Evolutionary conservation across 495 filamentous ascomycete species (phyloP).

Genomic region (Aspergillus cristatus): DNA sequence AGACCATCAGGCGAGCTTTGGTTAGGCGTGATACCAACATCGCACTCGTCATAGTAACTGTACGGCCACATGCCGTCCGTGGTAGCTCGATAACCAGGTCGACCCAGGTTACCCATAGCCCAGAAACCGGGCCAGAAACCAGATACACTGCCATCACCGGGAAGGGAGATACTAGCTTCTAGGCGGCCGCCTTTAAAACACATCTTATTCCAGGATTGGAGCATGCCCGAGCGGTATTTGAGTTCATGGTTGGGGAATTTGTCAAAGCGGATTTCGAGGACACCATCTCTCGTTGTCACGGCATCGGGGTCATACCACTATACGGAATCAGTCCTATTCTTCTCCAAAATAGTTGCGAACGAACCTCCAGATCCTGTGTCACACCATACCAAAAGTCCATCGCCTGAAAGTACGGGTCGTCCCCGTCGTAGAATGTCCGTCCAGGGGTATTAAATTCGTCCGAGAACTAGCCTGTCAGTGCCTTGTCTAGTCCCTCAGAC

Average conservation of each 20-base stretch:
- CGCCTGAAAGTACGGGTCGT: conserved; percentile 63
- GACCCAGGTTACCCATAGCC: conserved; percentile 68
- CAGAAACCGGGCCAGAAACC: conserved; percentile 80
- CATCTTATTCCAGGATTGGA: conserved; percentile 74
- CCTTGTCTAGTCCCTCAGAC: background rate
- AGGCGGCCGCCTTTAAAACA: conserved; percentile 69
- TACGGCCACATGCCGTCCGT: conserved; percentile 77
- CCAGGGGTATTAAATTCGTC: conserved; percentile 69
- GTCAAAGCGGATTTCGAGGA: conserved; percentile 58
- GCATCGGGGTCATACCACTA: conserved; percentile 80
- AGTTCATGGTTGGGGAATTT: conserved; percentile 58
- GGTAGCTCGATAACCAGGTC: conserved; percentile 59
- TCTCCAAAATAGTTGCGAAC: background rate
- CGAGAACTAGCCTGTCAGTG: conserved; percentile 46
- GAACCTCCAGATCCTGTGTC: conserved; percentile 62
- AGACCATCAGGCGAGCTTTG: conserved; percentile 61
- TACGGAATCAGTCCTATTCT: conserved; percentile 1
- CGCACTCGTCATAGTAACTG: conserved; percentile 64
- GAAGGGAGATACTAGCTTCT: conserved; percentile 71
- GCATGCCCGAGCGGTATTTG: conserved; percentile 70
- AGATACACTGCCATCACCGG: conserved; percentile 55
- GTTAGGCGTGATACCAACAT: conserved; percentile 69
- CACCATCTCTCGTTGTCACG: conserved; percentile 56
- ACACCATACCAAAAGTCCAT: conserved; percentile 77
- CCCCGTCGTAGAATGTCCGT: conserved; percentile 63